phyloP scores from a whole-genome alignment of 169 alveolate genomes.

The Eimeria necatrix region DNA sequence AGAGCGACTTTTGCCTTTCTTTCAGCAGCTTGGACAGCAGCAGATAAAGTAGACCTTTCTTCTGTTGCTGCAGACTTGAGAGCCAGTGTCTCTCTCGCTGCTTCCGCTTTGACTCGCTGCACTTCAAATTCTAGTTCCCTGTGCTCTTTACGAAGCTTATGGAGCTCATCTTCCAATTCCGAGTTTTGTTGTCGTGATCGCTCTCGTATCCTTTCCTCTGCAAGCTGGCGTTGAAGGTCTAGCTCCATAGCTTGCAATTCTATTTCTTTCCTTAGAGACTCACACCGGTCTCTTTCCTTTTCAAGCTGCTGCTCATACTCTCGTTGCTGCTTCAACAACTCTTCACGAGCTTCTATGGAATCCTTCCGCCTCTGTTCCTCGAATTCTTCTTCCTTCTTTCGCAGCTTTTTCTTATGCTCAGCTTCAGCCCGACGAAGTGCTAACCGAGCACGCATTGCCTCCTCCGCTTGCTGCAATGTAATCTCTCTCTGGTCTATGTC shows the following conservation, averaged over 20 bases:
- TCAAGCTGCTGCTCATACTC: slow-evolving; percentile 72
- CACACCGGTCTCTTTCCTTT: slow-evolving; percentile 62
- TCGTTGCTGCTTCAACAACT: slow-evolving; percentile 37
- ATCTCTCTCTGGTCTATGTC: slow-evolving; percentile 48
- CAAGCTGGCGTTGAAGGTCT: slow-evolving; percentile 59
- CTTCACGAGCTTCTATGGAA: slow-evolving; percentile 52
- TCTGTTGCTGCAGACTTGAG: slow-evolving; percentile 49
- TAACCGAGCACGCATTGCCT: slow-evolving; percentile 67
- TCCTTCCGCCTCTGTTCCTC: slow-evolving; percentile 60
- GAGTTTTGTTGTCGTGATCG: slow-evolving; percentile 17
- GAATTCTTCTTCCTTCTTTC: slow-evolving; percentile 68
- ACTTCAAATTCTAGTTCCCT: slow-evolving; percentile 53
- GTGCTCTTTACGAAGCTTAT: slow-evolving; percentile 48
- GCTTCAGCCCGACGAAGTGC: slow-evolving; percentile 54
- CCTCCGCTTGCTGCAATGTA: slow-evolving; percentile 72
- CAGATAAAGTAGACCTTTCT: slow-evolving; percentile 49
- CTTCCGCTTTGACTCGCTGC: slow-evolving; percentile 39
- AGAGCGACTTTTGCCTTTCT: slow-evolving; percentile 59
- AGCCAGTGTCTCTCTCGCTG: slow-evolving; percentile 71
- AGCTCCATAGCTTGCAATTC: slow-evolving; percentile 69
- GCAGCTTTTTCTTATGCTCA: slow-evolving; percentile 55
- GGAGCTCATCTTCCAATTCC: slow-evolving; percentile 65
- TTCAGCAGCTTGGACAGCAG: slow-evolving; percentile 71
- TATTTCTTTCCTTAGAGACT: slow-evolving; percentile 64
- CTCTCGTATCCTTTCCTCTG: slow-evolving; percentile 43